Conservation (phyloP, 139 green algal genomes). For the Chlamydomonas applanata region DNA sequence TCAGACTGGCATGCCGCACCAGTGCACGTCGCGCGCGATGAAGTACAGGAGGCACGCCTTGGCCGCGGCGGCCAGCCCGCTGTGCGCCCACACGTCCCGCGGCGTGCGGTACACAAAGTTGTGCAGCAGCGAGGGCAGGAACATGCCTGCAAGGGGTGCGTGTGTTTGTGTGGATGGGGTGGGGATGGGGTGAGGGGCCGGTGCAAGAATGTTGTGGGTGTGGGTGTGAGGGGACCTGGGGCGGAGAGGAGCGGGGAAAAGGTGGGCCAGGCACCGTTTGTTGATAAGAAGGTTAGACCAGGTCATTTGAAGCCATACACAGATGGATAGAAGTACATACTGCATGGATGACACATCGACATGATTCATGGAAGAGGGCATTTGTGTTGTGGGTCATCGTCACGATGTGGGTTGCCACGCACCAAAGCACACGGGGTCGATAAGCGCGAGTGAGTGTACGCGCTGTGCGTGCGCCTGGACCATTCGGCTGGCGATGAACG, state of each 20-base stretch:
- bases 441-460: conserved; percentile 43
- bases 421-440: conserved; percentile 56
- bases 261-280: not conserved
- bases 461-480: conserved; percentile 21
- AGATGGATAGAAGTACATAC: not conserved
- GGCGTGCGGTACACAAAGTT: conserved; percentile 49
- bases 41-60: conserved; percentile 16
- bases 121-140: conserved; percentile 47
- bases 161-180: not conserved
- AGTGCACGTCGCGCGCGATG: conserved; percentile 10
- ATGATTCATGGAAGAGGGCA: too few species aligned
- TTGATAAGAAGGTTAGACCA: not conserved
- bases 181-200: too few species aligned
- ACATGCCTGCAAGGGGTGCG: conserved; percentile 34
- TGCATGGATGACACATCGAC: not conserved
- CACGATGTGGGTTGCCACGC: too few species aligned
- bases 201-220: too few species aligned
- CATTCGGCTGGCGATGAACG: conserved; percentile 49
- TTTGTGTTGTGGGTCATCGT: too few species aligned
- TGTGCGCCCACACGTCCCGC: not conserved
- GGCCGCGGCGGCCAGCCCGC: conserved; percentile 29
- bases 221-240: too few species aligned
- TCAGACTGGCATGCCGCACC: not conserved
- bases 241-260: not conserved
- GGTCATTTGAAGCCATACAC: not conserved